These are phyloP conservation scores for Saturnispora hagleri DNA, from an alignment of 805 yeast genomes.

Conservation along the genomic window DNA sequence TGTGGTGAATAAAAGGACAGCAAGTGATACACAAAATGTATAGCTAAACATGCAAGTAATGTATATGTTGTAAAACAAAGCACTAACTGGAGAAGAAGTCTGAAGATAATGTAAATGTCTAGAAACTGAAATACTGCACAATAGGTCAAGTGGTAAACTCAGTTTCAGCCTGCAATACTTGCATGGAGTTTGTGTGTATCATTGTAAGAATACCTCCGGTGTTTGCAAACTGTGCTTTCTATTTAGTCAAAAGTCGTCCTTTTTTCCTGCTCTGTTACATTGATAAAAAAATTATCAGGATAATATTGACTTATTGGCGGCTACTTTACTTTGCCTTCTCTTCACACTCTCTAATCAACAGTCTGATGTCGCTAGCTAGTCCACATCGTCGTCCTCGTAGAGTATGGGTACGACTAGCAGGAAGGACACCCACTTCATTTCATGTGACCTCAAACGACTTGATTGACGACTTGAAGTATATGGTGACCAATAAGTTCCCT, in stretches of 20 bases:
- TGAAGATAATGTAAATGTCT: too few species aligned
- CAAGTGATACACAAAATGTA: too few species aligned
- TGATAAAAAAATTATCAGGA: background rate
- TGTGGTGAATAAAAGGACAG: background rate
- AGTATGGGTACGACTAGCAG: constrained; percentile 45
- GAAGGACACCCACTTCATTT: constrained; percentile 62
- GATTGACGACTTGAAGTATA: constrained; percentile 72
- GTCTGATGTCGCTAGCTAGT: background rate
- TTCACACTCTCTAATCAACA: background rate
- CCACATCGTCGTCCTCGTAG: constrained; percentile 25
- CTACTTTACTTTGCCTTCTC: background rate
- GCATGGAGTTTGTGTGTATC: too few species aligned
- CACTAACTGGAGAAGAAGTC: too few species aligned
- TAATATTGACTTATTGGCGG: background rate
- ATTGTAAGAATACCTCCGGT: too few species aligned
- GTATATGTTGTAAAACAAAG: too few species aligned
- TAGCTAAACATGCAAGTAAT: too few species aligned
- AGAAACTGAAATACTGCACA: too few species aligned
- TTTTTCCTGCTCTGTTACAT: background rate
- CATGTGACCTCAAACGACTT: constrained; percentile 52
- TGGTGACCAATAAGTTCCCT: constrained; percentile 56
- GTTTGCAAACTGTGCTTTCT: too few species aligned
- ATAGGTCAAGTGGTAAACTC: too few species aligned
- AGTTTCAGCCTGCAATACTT: too few species aligned
- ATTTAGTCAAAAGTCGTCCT: background rate